Percentiles rank a stretch among this genome's conserved stretches.
Evolutionary conservation across 2,329 filamentous ascomycete species (phyloP).

Genomic region (Colletotrichum sp.): DNA sequence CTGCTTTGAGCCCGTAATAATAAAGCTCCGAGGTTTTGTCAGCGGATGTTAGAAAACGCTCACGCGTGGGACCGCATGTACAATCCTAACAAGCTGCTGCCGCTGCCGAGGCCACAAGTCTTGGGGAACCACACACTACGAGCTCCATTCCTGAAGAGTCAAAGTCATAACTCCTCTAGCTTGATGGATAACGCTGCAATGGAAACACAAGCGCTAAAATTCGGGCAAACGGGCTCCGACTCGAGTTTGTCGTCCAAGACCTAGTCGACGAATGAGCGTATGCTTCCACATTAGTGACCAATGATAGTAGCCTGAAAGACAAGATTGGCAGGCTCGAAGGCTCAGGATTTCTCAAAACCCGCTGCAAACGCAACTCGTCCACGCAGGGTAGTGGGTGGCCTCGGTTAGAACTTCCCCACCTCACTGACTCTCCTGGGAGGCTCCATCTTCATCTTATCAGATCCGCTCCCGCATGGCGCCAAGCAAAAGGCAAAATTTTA

Average conservation of each 20-base stretch:
- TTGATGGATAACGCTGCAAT: background rate
- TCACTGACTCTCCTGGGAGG: background rate
- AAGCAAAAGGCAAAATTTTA: conserved; percentile 1
- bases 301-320: background rate
- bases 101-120: background rate
- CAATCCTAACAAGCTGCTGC: background rate
- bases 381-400: background rate
- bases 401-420: background rate
- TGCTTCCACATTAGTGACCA: background rate
- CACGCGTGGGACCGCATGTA: background rate
- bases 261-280: background rate
- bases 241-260: background rate
- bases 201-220: background rate
- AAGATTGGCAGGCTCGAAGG: background rate
- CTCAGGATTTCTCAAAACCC: background rate
- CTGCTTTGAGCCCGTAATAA: background rate
- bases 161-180: background rate
- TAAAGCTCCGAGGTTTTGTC: background rate
- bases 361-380: background rate
- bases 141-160: background rate
- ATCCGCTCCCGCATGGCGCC: conserved; percentile 7
- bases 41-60: background rate
- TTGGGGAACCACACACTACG: background rate
- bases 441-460: conserved; percentile 11
- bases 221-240: background rate